Evolutionary conservation across 331 rosid species (phyloP), one percentile per base, ranked within the genome.

Genomic region (Rhamnella rubrinervis): DNA sequence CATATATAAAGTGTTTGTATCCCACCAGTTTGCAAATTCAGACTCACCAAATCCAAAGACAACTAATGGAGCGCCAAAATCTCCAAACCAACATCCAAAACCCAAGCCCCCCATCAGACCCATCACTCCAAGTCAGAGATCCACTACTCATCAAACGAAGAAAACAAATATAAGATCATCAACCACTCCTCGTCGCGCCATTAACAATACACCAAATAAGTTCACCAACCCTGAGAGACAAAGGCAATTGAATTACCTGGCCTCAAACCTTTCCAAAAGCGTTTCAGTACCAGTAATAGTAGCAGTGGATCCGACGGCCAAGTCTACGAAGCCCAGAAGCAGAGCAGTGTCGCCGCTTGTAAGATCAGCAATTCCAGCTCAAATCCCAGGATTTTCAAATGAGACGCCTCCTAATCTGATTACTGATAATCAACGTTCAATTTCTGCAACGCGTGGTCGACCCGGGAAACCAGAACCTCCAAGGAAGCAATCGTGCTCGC

Each of bases 321-420:
- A 25, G 18, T 0, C 35, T 31, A 31, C 35, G 4, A 83, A 79
- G 67, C 76, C 71, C 31, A 80, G 66, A 62, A 62, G 68, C 53
- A 74, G 88, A 78, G 79, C 83, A 2, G 69, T 81, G 19, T 85
- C 90, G 14, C 89, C 95, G 13, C 61, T 70, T 0, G 78, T 83
- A 71, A 84, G 77, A 64, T 76, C 92, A 63, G 79, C 77, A 59
- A 50, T 81, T 61, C 67, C 59, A 38, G 31, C 77, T 46, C 80
- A 71, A 49, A 66, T 86, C 10, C 20, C 72, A 5, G 82, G 79
- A 41, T 82, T 84, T 71, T 79, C 86, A 0, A 72, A 86, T 52
- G 86, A 77, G 75, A 69, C 87, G 41, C 89, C 91, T 1, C 69
- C 79, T 28, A 92, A 89, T 82, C 57, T 89, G 18, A 83, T 81